phyloP scores from a whole-genome alignment of 2,329 filamentous ascomycete species.

The Ascochyta lentis region DNA sequence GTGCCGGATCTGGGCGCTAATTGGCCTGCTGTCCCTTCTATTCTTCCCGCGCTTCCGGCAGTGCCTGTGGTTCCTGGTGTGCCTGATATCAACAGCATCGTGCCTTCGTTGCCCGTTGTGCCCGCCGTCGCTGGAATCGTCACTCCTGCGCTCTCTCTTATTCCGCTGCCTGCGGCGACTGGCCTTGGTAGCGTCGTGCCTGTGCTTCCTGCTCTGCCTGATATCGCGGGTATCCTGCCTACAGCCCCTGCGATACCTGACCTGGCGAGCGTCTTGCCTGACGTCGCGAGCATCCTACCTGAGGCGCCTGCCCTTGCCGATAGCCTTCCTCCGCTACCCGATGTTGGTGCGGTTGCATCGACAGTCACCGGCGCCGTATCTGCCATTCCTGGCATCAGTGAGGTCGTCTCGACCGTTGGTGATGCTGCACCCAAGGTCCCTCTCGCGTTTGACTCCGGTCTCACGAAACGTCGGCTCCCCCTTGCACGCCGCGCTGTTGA shows the following conservation, averaged over 20 bases:
- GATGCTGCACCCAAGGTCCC: background rate
- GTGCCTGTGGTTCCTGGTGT: background rate
- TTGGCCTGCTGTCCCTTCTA: background rate
- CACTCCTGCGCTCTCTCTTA: too few species aligned
- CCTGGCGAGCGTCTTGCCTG: background rate
- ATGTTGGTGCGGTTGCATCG: background rate
- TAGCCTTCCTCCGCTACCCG: background rate
- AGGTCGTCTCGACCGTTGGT: background rate
- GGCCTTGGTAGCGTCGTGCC: background rate
- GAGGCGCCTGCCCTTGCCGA: background rate
- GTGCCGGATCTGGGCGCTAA: background rate
- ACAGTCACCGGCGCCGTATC: background rate
- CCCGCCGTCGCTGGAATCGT: background rate
- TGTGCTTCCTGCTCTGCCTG: background rate
- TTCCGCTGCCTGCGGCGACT: too few species aligned
- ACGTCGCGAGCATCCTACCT: background rate
- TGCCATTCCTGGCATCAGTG: background rate
- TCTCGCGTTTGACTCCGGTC: background rate
- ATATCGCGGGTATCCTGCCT: background rate
- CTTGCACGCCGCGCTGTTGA: background rate
- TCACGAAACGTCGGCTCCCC: background rate
- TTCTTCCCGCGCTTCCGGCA: background rate
- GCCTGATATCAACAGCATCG: background rate
- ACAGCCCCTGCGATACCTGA: background rate
- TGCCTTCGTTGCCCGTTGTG: background rate